A percentile compares a stretch with the other conserved stretches of the same genome.
Conservation (phyloP, 768 basidiomycete species). For the Boletus rubescentipes region DNA sequence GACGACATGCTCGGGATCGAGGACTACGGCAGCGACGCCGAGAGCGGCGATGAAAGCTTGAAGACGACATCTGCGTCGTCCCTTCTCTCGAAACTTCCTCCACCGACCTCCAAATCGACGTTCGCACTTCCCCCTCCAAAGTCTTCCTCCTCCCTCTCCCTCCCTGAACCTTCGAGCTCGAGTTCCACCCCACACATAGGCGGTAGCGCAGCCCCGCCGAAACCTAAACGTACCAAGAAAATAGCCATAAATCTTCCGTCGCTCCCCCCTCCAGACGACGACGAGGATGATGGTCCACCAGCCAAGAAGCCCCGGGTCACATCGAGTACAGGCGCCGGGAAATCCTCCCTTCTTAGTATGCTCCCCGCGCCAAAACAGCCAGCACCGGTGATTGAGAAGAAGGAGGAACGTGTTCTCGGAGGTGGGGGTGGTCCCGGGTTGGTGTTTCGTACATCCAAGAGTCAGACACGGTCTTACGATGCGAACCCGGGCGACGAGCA, state of each 20-base stretch:
- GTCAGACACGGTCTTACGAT: slow-evolving; percentile 7
- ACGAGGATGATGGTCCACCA: slow-evolving; percentile 50
- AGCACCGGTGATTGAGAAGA: slow-evolving; percentile 36
- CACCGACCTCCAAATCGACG: slow-evolving; percentile 30
- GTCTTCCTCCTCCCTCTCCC: slow-evolving; percentile 24
- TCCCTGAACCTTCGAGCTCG: slow-evolving; percentile 25
- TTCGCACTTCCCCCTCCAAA: slow-evolving; percentile 39
- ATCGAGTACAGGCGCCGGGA: slow-evolving; percentile 48
- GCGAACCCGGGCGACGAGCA: slow-evolving; percentile 23
- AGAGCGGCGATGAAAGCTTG: slow-evolving; percentile 48
- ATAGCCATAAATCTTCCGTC: slow-evolving; percentile 39
- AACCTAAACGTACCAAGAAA: slow-evolving; percentile 45
- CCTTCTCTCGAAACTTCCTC: slow-evolving; percentile 22
- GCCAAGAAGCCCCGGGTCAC: slow-evolving; percentile 58
- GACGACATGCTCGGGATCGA: slow-evolving; percentile 69
- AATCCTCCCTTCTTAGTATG: slow-evolving; percentile 68
- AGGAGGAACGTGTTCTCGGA: slow-evolving; percentile 59
- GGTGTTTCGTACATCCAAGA: slow-evolving; percentile 48
- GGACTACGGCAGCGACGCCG: slow-evolving; percentile 72
- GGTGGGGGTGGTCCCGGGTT: slow-evolving; percentile 60
- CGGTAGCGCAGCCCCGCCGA: slow-evolving; percentile 20
- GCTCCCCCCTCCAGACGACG: slow-evolving; percentile 35
- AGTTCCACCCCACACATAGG: slow-evolving; percentile 3
- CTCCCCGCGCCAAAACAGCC: slow-evolving; percentile 69
- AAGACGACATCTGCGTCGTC: slow-evolving; percentile 4